phyloP scores from a whole-genome alignment of 1,284 basidiomycete genomes.

The Inonotus obliquus region DNA sequence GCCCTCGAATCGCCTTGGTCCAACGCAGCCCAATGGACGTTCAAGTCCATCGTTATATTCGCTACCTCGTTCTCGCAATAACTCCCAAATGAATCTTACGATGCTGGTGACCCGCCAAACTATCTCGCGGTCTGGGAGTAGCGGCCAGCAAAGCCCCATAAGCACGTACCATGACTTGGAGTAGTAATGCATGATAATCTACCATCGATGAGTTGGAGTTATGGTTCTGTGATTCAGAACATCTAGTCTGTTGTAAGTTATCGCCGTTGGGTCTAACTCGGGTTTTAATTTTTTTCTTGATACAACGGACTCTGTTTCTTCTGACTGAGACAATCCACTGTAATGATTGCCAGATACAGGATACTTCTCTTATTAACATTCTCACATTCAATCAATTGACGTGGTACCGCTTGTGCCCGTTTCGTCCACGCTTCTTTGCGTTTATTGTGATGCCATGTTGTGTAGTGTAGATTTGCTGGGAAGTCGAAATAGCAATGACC shows the following conservation, averaged over 20 bases:
- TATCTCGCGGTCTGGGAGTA: conserved; percentile 35
- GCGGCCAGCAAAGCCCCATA: conserved; percentile 26
- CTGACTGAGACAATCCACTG: not conserved
- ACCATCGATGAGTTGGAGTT: not conserved
- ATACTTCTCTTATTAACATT: not conserved
- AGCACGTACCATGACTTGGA: conserved; percentile 10
- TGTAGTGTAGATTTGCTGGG: conserved; percentile 1
- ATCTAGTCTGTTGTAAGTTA: conserved; percentile 5
- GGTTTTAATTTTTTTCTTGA: not conserved
- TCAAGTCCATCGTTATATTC: conserved; percentile 24
- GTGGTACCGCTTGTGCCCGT: not conserved
- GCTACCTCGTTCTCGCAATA: conserved; percentile 54
- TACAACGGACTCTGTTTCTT: not conserved
- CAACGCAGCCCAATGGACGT: conserved; percentile 13
- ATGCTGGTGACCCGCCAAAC: conserved; percentile 43
- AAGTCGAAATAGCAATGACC: not conserved
- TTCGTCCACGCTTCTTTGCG: not conserved
- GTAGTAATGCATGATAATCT: not conserved
- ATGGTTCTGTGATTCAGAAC: not conserved
- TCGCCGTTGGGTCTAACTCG: not conserved
- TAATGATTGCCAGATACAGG: not conserved
- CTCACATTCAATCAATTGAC: not conserved
- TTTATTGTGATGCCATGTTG: not conserved
- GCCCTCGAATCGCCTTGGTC: conserved; percentile 28
- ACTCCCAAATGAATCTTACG: conserved; percentile 57